Evolutionary conservation across 768 basidiomycete genomes (phyloP).

Genomic region (Mrakia frigida): DNA sequence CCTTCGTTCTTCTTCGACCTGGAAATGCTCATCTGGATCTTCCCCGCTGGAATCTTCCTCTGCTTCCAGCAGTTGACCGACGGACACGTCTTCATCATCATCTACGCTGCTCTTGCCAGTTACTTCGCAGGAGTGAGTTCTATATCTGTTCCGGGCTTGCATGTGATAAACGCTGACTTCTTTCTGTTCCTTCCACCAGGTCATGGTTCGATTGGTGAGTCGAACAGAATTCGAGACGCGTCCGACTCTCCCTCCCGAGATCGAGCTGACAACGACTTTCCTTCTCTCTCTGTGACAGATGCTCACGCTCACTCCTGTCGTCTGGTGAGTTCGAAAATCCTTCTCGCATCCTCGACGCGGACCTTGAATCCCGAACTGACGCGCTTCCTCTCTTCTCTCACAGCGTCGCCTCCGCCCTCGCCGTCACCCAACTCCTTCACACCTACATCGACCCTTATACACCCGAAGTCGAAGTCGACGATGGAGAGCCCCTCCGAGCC

Average conservation of each 20-base stretch:
- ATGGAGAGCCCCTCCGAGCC: constrained; percentile 38
- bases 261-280: no score
- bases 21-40: constrained; percentile 92
- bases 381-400: background rate
- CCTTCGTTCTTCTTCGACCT: constrained; percentile 99
- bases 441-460: constrained; percentile 80
- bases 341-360: background rate
- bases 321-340: constrained; percentile 52
- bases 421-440: constrained; percentile 78
- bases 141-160: background rate
- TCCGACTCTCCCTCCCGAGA: no score
- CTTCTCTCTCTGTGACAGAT: constrained; percentile 52
- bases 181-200: constrained; percentile 41
- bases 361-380: background rate
- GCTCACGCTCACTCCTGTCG: constrained; percentile 93
- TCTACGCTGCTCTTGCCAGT: constrained; percentile 89
- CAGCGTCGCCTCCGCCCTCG: constrained; percentile 75
- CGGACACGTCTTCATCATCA: constrained; percentile 97
- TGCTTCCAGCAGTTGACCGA: constrained; percentile 93
- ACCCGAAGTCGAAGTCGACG: constrained; percentile 50
- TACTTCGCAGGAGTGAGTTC: constrained; percentile 76
- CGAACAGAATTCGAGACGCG: no score
- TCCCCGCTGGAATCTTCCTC: constrained; percentile 90
- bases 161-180: no score
- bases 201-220: constrained; percentile 77